Evolutionary conservation across 1,139 yeast species (phyloP).

Genomic region (Sugiyamaella novakii): DNA sequence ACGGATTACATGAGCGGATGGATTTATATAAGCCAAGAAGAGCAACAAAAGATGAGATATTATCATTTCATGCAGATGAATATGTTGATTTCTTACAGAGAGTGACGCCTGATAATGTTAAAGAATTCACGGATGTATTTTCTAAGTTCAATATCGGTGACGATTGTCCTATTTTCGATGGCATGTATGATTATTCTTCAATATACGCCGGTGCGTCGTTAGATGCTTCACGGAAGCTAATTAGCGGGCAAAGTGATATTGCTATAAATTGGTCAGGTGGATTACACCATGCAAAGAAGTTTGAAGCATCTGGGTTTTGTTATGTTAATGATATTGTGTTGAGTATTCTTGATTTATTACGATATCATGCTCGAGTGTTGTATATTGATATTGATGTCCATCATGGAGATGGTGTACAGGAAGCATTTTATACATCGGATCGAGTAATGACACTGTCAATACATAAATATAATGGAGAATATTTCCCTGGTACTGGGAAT

Average conservation of each 20-base stretch:
- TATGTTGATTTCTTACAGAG: conserved; percentile 74
- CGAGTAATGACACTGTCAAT: conserved; percentile 94
- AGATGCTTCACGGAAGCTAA: conserved; percentile 86
- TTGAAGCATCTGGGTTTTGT: conserved; percentile 93
- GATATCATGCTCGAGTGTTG: conserved; percentile 87
- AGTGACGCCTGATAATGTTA: conserved; percentile 79
- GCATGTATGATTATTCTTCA: conserved; percentile 83
- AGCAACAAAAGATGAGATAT: conserved; percentile 78
- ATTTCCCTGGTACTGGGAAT: conserved; percentile 96
- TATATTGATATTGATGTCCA: conserved; percentile 95
- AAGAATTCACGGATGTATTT: conserved; percentile 59
- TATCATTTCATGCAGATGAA: conserved; percentile 83
- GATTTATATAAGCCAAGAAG: conserved; percentile 80
- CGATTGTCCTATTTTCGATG: conserved; percentile 97
- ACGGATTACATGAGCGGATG: conserved; percentile 86
- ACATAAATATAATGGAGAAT: conserved; percentile 93
- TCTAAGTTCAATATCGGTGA: conserved; percentile 92
- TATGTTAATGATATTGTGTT: conserved; percentile 93
- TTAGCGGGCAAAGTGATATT: conserved; percentile 84
- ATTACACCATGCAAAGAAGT: conserved; percentile 92
- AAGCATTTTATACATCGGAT: conserved; percentile 93
- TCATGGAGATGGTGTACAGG: conserved; percentile 98
- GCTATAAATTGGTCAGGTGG: conserved; percentile 99
- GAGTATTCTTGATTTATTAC: conserved; percentile 75
- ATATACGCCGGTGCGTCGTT: conserved; percentile 90